Evolutionary conservation across 441 rosid genomes (phyloP).

Genomic region (Melastoma candidum): DNA sequence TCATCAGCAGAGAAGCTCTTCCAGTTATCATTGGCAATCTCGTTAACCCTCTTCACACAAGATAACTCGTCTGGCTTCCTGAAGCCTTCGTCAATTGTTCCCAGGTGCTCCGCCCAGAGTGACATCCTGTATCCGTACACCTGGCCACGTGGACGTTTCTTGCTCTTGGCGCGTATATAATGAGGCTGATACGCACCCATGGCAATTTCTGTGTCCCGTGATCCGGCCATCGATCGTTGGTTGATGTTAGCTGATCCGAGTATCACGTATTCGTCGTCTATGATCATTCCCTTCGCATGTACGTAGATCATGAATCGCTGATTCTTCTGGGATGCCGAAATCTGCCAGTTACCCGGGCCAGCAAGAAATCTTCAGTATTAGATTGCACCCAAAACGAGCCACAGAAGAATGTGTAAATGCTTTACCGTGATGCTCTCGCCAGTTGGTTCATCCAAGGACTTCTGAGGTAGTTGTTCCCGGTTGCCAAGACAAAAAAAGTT

Average conservation of each 20-base stretch:
- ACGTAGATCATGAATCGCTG: constrained; percentile 78
- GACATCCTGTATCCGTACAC: constrained; percentile 81
- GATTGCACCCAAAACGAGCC: no score
- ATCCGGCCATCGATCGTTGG: constrained; percentile 78
- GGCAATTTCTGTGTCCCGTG: constrained; percentile 85
- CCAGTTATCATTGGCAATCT: constrained; percentile 65
- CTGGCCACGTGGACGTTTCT: constrained; percentile 62
- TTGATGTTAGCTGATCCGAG: constrained; percentile 85
- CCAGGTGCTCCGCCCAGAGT: constrained; percentile 82
- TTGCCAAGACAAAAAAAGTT: constrained; percentile 83
- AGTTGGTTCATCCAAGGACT: constrained; percentile 10
- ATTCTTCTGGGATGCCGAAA: constrained; percentile 41
- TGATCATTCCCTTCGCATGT: constrained; percentile 80
- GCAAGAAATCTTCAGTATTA: no score
- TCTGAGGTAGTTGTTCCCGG: constrained; percentile 39
- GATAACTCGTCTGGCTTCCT: constrained; percentile 42
- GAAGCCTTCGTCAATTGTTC: constrained; percentile 29
- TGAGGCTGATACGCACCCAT: constrained; percentile 75
- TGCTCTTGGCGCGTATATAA: constrained; percentile 44
- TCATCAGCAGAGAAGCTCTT: constrained; percentile 33
- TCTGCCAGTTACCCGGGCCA: constrained; percentile 25
- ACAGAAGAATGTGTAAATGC: background rate
- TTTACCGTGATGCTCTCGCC: constrained; percentile 31
- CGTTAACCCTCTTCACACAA: constrained; percentile 57
- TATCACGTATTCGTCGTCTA: constrained; percentile 73